These are phyloP conservation scores for Cucurbita ficifolia DNA, from an alignment of 306 rosid genomes.

Conservation along the genomic window DNA sequence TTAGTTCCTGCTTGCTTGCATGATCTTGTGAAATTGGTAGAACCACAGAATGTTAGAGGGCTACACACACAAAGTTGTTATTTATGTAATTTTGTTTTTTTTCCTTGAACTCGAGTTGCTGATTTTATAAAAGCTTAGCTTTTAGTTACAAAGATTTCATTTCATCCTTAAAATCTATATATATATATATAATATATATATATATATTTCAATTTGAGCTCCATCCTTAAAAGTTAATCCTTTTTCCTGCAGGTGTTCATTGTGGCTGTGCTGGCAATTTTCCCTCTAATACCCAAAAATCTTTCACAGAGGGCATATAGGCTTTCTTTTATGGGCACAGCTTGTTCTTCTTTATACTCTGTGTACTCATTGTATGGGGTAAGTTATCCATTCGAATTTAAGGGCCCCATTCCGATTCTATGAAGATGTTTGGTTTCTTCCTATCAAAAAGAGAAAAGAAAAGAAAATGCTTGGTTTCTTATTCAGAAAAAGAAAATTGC, in stretches of 20 bases:
- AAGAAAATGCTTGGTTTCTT: background rate
- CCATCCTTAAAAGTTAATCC: background rate
- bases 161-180: too few species aligned
- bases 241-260: slow-evolving; percentile 57
- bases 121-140: background rate
- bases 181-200: too few species aligned
- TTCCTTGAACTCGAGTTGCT: background rate
- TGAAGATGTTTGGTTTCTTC: background rate
- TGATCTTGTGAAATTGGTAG: background rate
- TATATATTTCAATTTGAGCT: too few species aligned
- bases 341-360: slow-evolving; percentile 64
- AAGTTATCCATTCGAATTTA: slow-evolving; percentile 11
- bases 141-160: background rate
- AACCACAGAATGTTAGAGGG: background rate
- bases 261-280: slow-evolving; percentile 70
- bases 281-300: slow-evolving; percentile 60
- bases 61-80: background rate
- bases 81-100: background rate
- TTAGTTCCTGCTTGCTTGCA: background rate
- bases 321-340: slow-evolving; percentile 80
- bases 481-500: background rate
- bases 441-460: background rate
- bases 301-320: slow-evolving; percentile 83
- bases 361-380: slow-evolving; percentile 76
- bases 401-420: background rate